Conservation (phyloP, 805 yeast species). For the Nakazawaea ishiwadae region DNA sequence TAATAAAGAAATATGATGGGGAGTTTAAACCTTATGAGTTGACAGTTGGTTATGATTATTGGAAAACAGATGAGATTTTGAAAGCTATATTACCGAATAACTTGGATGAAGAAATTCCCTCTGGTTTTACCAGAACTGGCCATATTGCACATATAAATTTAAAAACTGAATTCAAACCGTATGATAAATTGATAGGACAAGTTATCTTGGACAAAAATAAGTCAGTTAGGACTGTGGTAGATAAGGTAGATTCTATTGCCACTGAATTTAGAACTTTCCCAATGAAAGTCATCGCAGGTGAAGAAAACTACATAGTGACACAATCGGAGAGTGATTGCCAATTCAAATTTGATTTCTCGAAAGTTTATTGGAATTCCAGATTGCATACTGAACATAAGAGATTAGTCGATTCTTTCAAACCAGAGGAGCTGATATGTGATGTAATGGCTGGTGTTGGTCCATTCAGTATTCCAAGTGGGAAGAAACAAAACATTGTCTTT, state of each 20-base stretch:
- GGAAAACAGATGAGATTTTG: conserved; percentile 88
- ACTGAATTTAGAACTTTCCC: conserved; percentile 87
- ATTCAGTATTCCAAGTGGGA: conserved; percentile 94
- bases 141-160: conserved; percentile 93
- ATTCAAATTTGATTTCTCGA: conserved; percentile 83
- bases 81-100: conserved; percentile 72
- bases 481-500: conserved; percentile 69
- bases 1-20: conserved; percentile 43
- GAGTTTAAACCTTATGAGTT: conserved; percentile 49
- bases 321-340: conserved; percentile 85
- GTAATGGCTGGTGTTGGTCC: conserved; percentile 99
- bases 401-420: conserved; percentile 53
- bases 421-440: conserved; percentile 81
- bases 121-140: conserved; percentile 91
- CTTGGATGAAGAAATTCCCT: conserved; percentile 67
- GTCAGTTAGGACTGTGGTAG: conserved; percentile 81
- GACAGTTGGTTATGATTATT: conserved; percentile 64
- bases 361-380: conserved; percentile 97
- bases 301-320: conserved; percentile 66
- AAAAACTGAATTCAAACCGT: conserved; percentile 80
- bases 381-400: conserved; percentile 91
- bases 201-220: conserved; percentile 86
- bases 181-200: conserved; percentile 77
- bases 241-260: conserved; percentile 82
- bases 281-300: conserved; percentile 93